A percentile compares a stretch with the other conserved stretches of the same genome.
These are phyloP conservation scores for Colletotrichum sp. DNA, from an alignment of 2,329 filamentous ascomycete genomes.

Conservation along the genomic window DNA sequence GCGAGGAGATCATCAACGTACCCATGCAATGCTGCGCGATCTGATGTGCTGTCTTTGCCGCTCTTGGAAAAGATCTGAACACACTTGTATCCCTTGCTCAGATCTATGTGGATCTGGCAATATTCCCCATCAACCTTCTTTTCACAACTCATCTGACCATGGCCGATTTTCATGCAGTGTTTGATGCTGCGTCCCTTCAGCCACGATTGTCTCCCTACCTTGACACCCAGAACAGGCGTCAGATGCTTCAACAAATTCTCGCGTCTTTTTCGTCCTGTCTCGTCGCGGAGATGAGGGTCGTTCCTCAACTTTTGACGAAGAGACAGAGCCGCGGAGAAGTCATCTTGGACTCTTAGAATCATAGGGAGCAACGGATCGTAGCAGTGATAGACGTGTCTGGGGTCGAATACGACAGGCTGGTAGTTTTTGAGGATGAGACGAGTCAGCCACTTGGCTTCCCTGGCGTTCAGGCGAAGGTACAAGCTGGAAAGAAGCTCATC, in stretches of 20 bases:
- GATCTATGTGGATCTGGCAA: constrained; percentile 84
- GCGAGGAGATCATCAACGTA: constrained; percentile 31
- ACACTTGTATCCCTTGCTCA: constrained; percentile 55
- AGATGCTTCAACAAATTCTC: constrained; percentile 39
- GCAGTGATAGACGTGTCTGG: constrained; percentile 55
- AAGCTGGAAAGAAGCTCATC: constrained; percentile 55
- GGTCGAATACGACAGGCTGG: constrained; percentile 69
- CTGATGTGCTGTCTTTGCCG: constrained; percentile 84
- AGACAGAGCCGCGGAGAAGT: constrained; percentile 65
- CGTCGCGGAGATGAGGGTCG: constrained; percentile 28
- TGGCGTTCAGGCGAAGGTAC: constrained; percentile 65
- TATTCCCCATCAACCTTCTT: constrained; percentile 90
- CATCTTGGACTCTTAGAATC: constrained; percentile 72
- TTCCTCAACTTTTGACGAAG: constrained; percentile 49
- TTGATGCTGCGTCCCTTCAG: constrained; percentile 74
- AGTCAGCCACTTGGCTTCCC: constrained; percentile 87
- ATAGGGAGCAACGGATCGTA: constrained; percentile 75
- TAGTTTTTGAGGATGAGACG: constrained; percentile 80
- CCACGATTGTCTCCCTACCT: constrained; percentile 69
- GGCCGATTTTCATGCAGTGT: constrained; percentile 72
- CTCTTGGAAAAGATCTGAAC: constrained; percentile 92
- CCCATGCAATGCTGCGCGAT: constrained; percentile 67
- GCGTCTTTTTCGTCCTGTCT: constrained; percentile 11
- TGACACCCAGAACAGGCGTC: constrained; percentile 63
- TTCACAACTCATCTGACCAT: constrained; percentile 73